Conservation (phyloP, 139 green algal species). For the Chlamydomonas urium region DNA sequence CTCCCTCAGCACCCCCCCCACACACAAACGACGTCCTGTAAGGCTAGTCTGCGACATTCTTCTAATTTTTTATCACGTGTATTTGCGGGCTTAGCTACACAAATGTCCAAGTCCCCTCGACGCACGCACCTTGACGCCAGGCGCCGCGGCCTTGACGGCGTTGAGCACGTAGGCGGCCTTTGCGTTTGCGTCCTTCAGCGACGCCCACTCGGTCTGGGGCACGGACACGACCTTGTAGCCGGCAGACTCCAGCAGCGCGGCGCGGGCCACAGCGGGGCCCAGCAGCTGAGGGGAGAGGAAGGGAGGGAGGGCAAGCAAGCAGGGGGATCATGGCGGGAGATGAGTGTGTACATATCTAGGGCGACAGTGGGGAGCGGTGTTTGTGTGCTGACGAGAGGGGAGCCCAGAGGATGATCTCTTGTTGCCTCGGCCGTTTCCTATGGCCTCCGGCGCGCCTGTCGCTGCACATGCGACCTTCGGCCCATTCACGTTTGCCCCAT, state of each 20-base stretch:
- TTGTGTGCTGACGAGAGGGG: too few species aligned
- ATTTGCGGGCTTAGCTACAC: background rate
- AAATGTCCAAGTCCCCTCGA: background rate
- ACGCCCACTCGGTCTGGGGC: slow-evolving; percentile 9
- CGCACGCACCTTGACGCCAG: slow-evolving; percentile 22
- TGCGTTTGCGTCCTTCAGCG: slow-evolving; percentile 13
- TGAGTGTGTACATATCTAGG: too few species aligned
- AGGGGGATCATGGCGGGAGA: too few species aligned
- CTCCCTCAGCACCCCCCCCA: slow-evolving; percentile 1
- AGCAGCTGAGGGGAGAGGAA: slow-evolving; percentile 22
- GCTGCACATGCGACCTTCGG: too few species aligned
- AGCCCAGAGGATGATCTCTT: too few species aligned
- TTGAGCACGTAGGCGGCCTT: slow-evolving; percentile 40
- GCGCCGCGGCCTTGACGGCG: slow-evolving; percentile 35
- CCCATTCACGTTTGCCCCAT: too few species aligned
- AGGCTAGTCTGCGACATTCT: background rate
- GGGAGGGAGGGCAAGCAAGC: background rate
- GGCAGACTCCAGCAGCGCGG: slow-evolving; percentile 28
- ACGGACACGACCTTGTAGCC: slow-evolving; percentile 45
- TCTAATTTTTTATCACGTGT: background rate
- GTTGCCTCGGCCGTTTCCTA: too few species aligned
- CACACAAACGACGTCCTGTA: background rate
- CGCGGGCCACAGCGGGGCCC: slow-evolving; percentile 28
- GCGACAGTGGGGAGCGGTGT: too few species aligned
- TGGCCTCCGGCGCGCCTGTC: too few species aligned